These are phyloP conservation scores for Rhizopogon vinicolor DNA, from an alignment of 768 basidiomycete species.

Conservation along the genomic window DNA sequence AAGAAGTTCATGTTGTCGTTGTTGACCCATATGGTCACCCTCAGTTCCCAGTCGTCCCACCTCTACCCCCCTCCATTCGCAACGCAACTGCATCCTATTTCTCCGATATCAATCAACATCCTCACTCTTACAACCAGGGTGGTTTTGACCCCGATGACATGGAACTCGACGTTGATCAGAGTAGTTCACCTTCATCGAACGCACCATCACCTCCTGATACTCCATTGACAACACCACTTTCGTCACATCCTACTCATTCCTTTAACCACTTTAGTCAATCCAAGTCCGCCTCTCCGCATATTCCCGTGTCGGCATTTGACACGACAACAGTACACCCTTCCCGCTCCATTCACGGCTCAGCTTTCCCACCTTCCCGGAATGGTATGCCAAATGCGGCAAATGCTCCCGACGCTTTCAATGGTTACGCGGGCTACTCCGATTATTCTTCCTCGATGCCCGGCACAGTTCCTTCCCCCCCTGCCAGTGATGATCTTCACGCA, in stretches of 20 bases:
- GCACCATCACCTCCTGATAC: conserved; percentile 37
- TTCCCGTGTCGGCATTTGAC: conserved; percentile 46
- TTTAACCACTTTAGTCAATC: conserved; percentile 27
- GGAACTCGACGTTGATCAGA: conserved; percentile 68
- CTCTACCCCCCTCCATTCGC: conserved; percentile 25
- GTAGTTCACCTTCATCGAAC: conserved; percentile 46
- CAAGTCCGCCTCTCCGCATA: conserved; percentile 20
- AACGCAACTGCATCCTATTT: conserved; percentile 25
- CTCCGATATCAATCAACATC: conserved; percentile 19
- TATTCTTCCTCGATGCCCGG: conserved; percentile 63
- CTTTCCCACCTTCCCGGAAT: conserved; percentile 26
- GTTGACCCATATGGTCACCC: conserved; percentile 41
- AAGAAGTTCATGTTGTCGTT: conserved; percentile 83
- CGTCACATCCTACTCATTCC: conserved; percentile 28
- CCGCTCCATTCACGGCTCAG: conserved; percentile 30
- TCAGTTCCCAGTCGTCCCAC: conserved; percentile 26
- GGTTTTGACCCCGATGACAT: conserved; percentile 75
- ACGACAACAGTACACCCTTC: conserved; percentile 51
- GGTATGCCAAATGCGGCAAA: conserved; percentile 25
- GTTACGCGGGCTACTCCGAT: conserved; percentile 64
- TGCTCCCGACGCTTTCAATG: conserved; percentile 56
- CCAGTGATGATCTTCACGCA: conserved; percentile 23
- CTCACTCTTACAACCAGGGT: conserved; percentile 28
- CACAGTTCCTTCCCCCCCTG: conserved; percentile 34
- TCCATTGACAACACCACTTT: conserved; percentile 38